phyloP scores from a whole-genome alignment of 805 yeast species.

The Suhomyces sp. region DNA sequence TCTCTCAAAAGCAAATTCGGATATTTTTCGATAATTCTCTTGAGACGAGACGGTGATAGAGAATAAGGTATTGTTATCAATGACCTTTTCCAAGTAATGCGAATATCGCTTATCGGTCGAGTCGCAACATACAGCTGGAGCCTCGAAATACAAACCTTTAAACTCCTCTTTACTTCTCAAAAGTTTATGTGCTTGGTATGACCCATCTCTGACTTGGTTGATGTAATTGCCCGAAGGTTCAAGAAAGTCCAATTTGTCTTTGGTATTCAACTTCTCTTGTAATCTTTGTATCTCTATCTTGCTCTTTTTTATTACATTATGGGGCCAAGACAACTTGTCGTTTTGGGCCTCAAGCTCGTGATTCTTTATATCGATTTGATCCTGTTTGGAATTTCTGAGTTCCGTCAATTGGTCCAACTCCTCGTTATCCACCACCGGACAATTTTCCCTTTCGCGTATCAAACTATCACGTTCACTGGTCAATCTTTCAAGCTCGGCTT shows the following conservation, averaged over 20 bases:
- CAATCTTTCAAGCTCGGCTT: slow-evolving; percentile 9
- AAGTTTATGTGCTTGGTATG: slow-evolving; percentile 34
- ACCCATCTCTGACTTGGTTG: slow-evolving; percentile 38
- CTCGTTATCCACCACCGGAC: slow-evolving; percentile 30
- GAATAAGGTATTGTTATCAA: slow-evolving; percentile 50
- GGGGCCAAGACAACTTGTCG: slow-evolving; percentile 7
- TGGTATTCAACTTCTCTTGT: slow-evolving; percentile 30
- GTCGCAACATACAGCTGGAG: slow-evolving; percentile 66
- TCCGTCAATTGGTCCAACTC: slow-evolving; percentile 18
- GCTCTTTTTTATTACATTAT: slow-evolving; percentile 9
- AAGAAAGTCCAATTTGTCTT: slow-evolving; percentile 51
- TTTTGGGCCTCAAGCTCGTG: slow-evolving; percentile 9
- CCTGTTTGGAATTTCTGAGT: slow-evolving; percentile 19
- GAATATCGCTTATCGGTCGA: slow-evolving; percentile 51
- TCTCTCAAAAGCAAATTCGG: slow-evolving; percentile 33
- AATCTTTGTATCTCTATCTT: slow-evolving; percentile 10
- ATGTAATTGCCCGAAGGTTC: slow-evolving; percentile 28
- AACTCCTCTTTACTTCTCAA: slow-evolving; percentile 42
- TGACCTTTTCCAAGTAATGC: slow-evolving; percentile 53
- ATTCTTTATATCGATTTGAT: slow-evolving; percentile 10
- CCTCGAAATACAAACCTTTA: slow-evolving; percentile 54
- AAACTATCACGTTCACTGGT: slow-evolving; percentile 8
- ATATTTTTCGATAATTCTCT: slow-evolving; percentile 46
- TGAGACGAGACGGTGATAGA: slow-evolving; percentile 62
- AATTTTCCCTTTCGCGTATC: slow-evolving; percentile 17